These are phyloP conservation scores for Tetracentron sinense DNA, from an alignment of 164 flowering plant species.

Conservation along the genomic window DNA sequence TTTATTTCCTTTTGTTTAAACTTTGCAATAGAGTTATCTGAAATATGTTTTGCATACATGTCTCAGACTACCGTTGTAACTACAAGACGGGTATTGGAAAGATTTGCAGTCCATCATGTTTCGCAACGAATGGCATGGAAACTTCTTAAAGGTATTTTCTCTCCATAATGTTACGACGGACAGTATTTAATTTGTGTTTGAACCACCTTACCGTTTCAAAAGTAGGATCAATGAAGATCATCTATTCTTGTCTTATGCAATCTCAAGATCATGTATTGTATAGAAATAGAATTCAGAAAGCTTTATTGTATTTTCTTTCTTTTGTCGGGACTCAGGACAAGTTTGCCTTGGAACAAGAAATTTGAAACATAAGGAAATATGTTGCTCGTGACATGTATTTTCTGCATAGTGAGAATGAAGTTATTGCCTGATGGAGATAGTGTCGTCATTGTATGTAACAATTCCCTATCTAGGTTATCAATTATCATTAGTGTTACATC, in stretches of 20 bases:
- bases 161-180: neutral
- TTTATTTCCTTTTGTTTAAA: neutral
- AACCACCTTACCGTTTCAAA: neutral
- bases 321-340: no score
- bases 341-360: no score
- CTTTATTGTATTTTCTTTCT: no score
- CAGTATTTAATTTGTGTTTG: neutral
- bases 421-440: no score
- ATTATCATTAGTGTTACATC: no score
- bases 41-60: constrained; percentile 4
- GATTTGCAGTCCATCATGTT: constrained; percentile 71
- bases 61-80: constrained; percentile 81
- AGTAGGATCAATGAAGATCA: neutral
- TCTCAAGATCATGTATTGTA: neutral
- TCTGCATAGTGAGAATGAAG: no score
- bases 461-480: no score
- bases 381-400: no score
- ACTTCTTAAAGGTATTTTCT: constrained; percentile 76
- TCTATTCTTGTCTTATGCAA: neutral
- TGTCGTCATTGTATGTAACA: no score
- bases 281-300: no score
- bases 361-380: no score
- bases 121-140: constrained; percentile 94
- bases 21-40: neutral
- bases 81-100: constrained; percentile 79